Percentiles rank a stretch among this genome's conserved stretches.
These are phyloP conservation scores for Xanthoconium stramineum DNA, from an alignment of 768 basidiomycete genomes.

Conservation along the genomic window DNA sequence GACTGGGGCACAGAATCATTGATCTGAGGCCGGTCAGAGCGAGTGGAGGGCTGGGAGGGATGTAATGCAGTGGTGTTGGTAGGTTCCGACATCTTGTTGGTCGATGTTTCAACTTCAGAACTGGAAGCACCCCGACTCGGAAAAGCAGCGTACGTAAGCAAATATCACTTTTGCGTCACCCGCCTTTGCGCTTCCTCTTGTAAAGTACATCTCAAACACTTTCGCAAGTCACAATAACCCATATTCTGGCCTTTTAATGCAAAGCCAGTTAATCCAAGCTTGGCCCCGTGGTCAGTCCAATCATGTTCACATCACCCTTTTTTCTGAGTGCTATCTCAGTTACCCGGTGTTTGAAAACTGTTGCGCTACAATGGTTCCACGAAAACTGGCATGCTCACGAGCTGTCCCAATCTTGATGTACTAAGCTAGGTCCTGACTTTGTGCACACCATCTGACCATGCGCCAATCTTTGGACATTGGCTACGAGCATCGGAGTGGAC, in stretches of 20 bases:
- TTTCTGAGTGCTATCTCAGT: slow-evolving; percentile 28
- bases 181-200: no score
- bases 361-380: slow-evolving; percentile 50
- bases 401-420: slow-evolving; percentile 56
- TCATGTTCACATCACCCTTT: background rate
- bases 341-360: slow-evolving; percentile 41
- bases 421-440: slow-evolving; percentile 25
- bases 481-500: slow-evolving; percentile 33
- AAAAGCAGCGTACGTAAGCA: no score
- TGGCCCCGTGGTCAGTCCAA: slow-evolving; percentile 14
- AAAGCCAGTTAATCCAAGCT: slow-evolving; percentile 2
- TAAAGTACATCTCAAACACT: slow-evolving; percentile 40
- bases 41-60: no score
- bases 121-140: no score
- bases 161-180: no score
- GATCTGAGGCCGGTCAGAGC: no score
- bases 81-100: no score
- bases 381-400: slow-evolving; percentile 49
- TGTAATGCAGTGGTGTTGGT: no score
- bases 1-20: no score
- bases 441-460: background rate
- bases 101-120: no score
- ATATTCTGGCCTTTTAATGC: slow-evolving; percentile 36
- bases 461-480: slow-evolving; percentile 16
- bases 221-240: slow-evolving; percentile 46